A percentile compares a stretch with the other conserved stretches of the same genome.
Conservation (phyloP, 805 yeast species). For the Barnettozyma vustinii region DNA sequence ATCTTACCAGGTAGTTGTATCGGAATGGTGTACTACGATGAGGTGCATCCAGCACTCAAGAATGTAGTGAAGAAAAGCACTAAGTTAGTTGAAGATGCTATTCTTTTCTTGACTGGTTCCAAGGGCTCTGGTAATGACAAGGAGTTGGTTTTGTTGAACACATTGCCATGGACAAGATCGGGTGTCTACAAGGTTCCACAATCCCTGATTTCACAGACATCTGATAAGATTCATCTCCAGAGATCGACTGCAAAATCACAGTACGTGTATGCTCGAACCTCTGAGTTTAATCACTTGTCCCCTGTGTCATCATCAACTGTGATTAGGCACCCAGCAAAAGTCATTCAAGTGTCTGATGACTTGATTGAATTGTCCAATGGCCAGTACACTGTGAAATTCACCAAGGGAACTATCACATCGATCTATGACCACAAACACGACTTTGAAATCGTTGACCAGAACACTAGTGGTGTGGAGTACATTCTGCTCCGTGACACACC, state of each 20-base stretch:
- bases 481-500: conserved; percentile 89
- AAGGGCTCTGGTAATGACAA: conserved; percentile 17
- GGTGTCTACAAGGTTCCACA: conserved; percentile 35
- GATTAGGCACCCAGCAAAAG: conserved; percentile 44
- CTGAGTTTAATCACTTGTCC: conserved; percentile 2
- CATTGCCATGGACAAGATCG: conserved; percentile 59
- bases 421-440: conserved; percentile 52
- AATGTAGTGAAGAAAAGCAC: conserved; percentile 49
- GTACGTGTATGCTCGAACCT: conserved; percentile 20
- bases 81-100: conserved; percentile 35
- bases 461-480: conserved; percentile 72
- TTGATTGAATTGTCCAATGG: conserved; percentile 53
- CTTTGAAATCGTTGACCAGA: conserved; percentile 64
- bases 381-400: conserved; percentile 50
- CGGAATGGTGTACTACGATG: conserved; percentile 86
- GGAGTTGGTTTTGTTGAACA: conserved; percentile 33
- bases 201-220: conserved; percentile 1
- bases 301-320: conserved; percentile 9
- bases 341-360: conserved; percentile 36
- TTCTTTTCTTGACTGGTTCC: conserved; percentile 2
- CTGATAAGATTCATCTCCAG: neutral
- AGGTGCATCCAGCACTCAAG: conserved; percentile 73
- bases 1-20: conserved; percentile 97
- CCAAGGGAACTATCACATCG: conserved; percentile 58
- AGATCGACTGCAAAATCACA: neutral